Base-by-base conservation (phyloP, 2,329 filamentous ascomycete genomes). In the Coniochaeta pulveracea region DNA sequence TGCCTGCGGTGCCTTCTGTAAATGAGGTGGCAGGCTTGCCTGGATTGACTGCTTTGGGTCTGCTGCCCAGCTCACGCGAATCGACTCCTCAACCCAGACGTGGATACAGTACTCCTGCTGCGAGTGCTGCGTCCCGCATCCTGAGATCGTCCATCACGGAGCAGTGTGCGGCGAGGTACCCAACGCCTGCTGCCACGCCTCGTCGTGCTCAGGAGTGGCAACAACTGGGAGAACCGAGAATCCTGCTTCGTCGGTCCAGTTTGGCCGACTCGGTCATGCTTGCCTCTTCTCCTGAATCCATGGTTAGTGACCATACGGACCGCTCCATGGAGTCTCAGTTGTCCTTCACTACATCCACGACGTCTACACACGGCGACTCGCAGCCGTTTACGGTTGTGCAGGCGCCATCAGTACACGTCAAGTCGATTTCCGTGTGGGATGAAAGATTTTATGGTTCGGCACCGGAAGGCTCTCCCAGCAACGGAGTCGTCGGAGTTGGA, bases 291-390 rank as follows among this genome's bases (percentile, higher is more conserved):
- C 75, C 75, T 40, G 74, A 79, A 48, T 79, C 75, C 35, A 78
- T 79, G 73, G 56, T 79, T 28, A n/a, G n/a, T n/a, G n/a, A n/a
- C n/a, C n/a, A n/a, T n/a, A 78, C 75, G 38, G 75, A 79, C 48
- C 60, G 63, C 37, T 77, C 69, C 37, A 66, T 66, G 40, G 64
- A 72, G 41, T 78, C 74, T 42, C 71, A 72, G 51, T n/a, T n/a
- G n/a, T n/a, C n/a, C n/a, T n/a, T n/a, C n/a, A n/a, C n/a, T n/a
- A n/a, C n/a, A n/a, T n/a, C n/a, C n/a, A n/a, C n/a, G n/a, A n/a
- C n/a, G n/a, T n/a, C n/a, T n/a, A n/a, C n/a, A n/a, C n/a, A n/a
- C n/a, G n/a, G n/a, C n/a, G n/a, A n/a, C n/a, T n/a, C n/a, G n/a
- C n/a, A n/a, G n/a, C n/a, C n/a, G n/a, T n/a, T n/a, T n/a, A n/a